Percentiles rank a stretch among this genome's conserved stretches.
Evolutionary conservation across 2,329 filamentous ascomycete genomes (phyloP).

Genomic region (Trichoderma simmonsii): DNA sequence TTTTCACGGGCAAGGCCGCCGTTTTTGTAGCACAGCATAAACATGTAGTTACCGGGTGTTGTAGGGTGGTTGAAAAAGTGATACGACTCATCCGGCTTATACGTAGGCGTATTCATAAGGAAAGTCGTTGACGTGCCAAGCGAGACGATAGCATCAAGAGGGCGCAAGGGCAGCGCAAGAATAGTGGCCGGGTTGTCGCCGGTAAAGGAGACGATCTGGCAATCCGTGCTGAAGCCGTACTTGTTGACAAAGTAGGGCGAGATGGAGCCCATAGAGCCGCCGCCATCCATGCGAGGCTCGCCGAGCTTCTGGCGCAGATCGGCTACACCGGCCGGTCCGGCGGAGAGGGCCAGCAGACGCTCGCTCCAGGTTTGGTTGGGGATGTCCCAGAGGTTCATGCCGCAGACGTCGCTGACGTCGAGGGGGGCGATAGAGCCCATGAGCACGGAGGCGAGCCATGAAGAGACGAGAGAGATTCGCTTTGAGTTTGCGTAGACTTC

Average conservation of each 20-base stretch:
- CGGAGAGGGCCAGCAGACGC: constrained; percentile 69
- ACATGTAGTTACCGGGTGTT: constrained; percentile 91
- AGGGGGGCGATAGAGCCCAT: constrained; percentile 82
- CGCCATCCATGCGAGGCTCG: constrained; percentile 74
- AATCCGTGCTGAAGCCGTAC: constrained; percentile 73
- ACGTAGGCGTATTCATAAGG: constrained; percentile 92
- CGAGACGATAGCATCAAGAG: constrained; percentile 89
- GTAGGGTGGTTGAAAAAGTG: constrained; percentile 99
- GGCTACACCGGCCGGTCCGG: constrained; percentile 57
- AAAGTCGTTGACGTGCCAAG: constrained; percentile 95
- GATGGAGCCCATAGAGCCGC: constrained; percentile 71
- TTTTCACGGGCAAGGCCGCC: constrained; percentile 89
- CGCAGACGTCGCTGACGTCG: constrained; percentile 91
- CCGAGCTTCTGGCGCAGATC: constrained; percentile 77
- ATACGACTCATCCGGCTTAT: constrained; percentile 84
- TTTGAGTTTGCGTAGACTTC: constrained; percentile 76
- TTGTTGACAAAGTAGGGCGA: constrained; percentile 73
- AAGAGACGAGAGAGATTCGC: constrained; percentile 90
- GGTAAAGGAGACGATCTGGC: constrained; percentile 80
- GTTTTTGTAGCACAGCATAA: constrained; percentile 99
- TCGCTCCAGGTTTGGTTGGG: constrained; percentile 69
- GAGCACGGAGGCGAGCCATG: constrained; percentile 88
- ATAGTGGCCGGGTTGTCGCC: constrained; percentile 97
- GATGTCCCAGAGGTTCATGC: constrained; percentile 97
- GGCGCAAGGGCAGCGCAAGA: constrained; percentile 79